Base-by-base conservation (phyloP, 768 basidiomycete species). In the Tulasnella calospora region DNA sequence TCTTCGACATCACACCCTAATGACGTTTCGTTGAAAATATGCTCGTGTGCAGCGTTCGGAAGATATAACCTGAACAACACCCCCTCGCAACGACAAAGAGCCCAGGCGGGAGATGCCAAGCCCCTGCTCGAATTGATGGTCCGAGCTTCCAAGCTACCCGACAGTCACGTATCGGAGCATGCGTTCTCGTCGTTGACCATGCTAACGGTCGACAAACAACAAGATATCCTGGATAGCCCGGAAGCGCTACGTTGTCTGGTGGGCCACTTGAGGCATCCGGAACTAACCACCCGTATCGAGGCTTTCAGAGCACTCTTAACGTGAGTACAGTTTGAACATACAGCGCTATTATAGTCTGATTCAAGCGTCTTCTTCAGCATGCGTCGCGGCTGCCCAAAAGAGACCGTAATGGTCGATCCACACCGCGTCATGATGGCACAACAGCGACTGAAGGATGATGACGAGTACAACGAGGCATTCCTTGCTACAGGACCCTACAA, bases 221-320 rank as follows among this genome's bases (percentile, higher is more conserved):
- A 33, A 30, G 57, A 67, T 40, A 41, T 77, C 9, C 55, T 67
- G 15, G 35, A 69, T 15, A 77, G 44, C 30, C 75, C 51, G 27
- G 75, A 77, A 40, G 75, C 75, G 7, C 27, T 57, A 17, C 33
- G 46, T 10, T 67, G 57, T 30, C 75, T 77, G 23, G 75, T 77
- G 9, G 75, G 75, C 19, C 75, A 77, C 44, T 38, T 77, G 27
- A 35, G 75, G 55, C 35, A 70, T 55, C 55, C 30, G 2, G 75
- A 77, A 23, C 36, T 77, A 2, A 40, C 67, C 27, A 47, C 38
- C 61, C 51, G 75, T 41, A 38, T 69, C 7, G 67, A 77, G 10
- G 75, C 75, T 23, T 77, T 77, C 17, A 38, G 75, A 23, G 47
- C 57, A 15, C 30, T 77, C n/a, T 40, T 77, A 23, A 67, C 67